Conservation (phyloP, 495 filamentous ascomycete species). For the Penicillium simplicissimum region DNA sequence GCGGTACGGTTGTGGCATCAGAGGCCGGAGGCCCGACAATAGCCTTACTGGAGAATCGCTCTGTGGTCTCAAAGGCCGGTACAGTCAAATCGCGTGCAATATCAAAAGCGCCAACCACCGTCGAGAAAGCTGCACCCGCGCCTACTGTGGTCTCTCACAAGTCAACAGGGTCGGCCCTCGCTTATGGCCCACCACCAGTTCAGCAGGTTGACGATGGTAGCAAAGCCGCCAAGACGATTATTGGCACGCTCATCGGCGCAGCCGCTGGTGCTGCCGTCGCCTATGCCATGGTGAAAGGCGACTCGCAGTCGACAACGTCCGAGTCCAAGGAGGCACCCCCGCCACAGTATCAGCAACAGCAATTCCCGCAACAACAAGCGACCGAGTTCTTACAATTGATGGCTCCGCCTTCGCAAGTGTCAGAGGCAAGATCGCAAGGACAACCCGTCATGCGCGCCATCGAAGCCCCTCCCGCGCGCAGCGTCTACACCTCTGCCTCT, state of each 20-base stretch:
- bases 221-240: conserved; percentile 55
- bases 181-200: conserved; percentile 33
- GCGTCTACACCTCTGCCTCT: conserved; percentile 37
- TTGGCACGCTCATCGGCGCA: conserved; percentile 76
- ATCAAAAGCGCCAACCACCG: conserved; percentile 34
- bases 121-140: conserved; percentile 30
- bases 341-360: not conserved
- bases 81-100: conserved; percentile 33
- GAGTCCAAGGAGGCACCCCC: conserved; percentile 24
- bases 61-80: conserved; percentile 41
- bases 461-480: conserved; percentile 44
- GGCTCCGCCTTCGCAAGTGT: conserved; percentile 29
- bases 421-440: conserved; percentile 26
- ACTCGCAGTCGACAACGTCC: conserved; percentile 29
- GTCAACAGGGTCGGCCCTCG: conserved; percentile 27
- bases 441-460: conserved; percentile 36
- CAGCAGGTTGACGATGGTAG: conserved; percentile 41
- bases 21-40: conserved; percentile 34
- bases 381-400: conserved; percentile 34
- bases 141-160: conserved; percentile 30
- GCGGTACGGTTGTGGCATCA: conserved; percentile 26
- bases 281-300: conserved; percentile 67
- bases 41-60: conserved; percentile 40
- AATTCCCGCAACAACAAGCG: conserved; percentile 22
- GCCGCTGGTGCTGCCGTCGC: conserved; percentile 73